phyloP scores from a whole-genome alignment of 1,284 basidiomycete species.

The Trametes versicolor region DNA sequence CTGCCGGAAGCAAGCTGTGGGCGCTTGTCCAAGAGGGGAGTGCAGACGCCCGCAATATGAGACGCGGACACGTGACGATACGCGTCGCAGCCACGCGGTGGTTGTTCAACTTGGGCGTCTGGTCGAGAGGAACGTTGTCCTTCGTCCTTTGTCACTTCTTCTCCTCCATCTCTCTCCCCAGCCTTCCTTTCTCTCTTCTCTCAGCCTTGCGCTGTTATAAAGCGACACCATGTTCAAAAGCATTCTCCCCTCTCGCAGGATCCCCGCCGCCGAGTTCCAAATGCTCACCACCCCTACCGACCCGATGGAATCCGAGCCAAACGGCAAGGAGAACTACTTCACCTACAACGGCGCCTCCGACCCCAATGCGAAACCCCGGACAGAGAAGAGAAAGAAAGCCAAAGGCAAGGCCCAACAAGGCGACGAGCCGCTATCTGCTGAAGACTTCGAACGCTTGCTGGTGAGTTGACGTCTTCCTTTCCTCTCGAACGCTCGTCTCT shows the following conservation, averaged over 20 bases:
- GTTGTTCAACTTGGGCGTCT: constrained; percentile 33
- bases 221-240: constrained; percentile 71
- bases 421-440: constrained; percentile 57
- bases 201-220: constrained; percentile 8
- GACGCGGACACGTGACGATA: constrained; percentile 33
- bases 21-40: neutral
- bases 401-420: constrained; percentile 49
- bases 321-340: constrained; percentile 74
- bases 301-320: constrained; percentile 42
- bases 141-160: constrained; percentile 18
- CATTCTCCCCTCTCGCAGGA: constrained; percentile 72
- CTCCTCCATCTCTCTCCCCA: neutral
- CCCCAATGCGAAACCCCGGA: constrained; percentile 35
- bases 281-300: constrained; percentile 69
- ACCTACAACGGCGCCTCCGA: constrained; percentile 33
- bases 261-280: constrained; percentile 70
- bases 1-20: neutral
- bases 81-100: constrained; percentile 30
- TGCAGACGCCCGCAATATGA: constrained; percentile 21
- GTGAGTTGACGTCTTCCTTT: constrained; percentile 50
- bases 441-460: constrained; percentile 79
- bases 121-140: constrained; percentile 11
- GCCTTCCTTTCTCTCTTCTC: constrained; percentile 15
- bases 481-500: neutral
- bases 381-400: constrained; percentile 44